Evolutionary conservation across 2,329 filamentous ascomycete genomes (phyloP), one percentile per base, ranked within the genome.

Genomic region (Scorias spongiosa): DNA sequence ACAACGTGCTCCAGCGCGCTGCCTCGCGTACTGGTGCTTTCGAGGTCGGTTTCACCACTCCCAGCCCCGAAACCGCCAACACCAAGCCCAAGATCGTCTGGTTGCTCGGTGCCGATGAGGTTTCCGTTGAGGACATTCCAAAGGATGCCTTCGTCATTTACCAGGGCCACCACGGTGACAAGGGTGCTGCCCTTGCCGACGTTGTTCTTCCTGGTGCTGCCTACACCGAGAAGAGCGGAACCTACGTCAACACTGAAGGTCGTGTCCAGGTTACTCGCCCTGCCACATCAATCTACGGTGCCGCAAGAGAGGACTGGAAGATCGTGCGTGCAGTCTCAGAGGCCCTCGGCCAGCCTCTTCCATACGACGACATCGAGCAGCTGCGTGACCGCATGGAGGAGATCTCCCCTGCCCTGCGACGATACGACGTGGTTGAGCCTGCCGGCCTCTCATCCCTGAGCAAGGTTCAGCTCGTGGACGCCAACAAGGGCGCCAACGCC

Each of bases 231-330:
- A 98, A 96, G 73, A 78, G 82, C 18, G 88, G 80, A 47, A 98
- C 91, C 39, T 98, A 93, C 60, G 78, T 98, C 67, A 98, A 96
- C 76, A 96, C 91, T 0, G 91, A 98, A 66, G 91, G 91, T 45
- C 84, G 91, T 56, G 86, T 91, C 17, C 91, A 98, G 69, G 82
- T 94, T 71, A 91, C 84, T 43, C 84, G 91, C 52, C 81, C 85
- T 40, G 91, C 91, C 28, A 93, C 87, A 32, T 84, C 83, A 39
- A 73, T 94, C 51, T 85, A 87, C 18, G 91, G 91, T 47, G 91
- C 87, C 43, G 79, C 89, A 45, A 79, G 91, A 59, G 89, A 91
- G 50, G 91, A 98, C 69, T 98, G 91, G 91, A 98, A 96, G 78
- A 96, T 98, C 58, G 80, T 98, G 55, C 85, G 91, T 51, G 91